Evolutionary conservation across 2,329 filamentous ascomycete species (phyloP).

Genomic region (Sclerotinia minor): DNA sequence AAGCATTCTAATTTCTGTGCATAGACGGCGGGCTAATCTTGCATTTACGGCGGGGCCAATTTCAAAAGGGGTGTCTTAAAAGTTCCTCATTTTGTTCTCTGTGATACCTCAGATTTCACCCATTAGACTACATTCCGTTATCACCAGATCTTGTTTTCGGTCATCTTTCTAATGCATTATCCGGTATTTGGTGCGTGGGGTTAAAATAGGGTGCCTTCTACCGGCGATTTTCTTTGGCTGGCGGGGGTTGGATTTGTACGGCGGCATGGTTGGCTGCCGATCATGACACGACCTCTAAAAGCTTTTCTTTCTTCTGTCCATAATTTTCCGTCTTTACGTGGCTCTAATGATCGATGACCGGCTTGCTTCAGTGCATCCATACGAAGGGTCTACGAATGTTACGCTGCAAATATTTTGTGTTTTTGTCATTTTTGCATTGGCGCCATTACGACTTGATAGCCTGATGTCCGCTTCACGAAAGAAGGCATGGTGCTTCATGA

Average conservation of each 20-base stretch:
- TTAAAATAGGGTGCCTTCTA: constrained; percentile 40
- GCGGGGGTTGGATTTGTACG: constrained; percentile 33
- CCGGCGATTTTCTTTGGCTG: constrained; percentile 37
- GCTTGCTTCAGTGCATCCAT: constrained; percentile 21
- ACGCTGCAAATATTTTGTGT: constrained; percentile 9
- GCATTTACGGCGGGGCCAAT: constrained; percentile 47
- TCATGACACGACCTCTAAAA: constrained; percentile 23
- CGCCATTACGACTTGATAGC: constrained; percentile 13
- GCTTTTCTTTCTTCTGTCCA: constrained; percentile 24
- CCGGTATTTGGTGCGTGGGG: constrained; percentile 36
- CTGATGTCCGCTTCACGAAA: neutral
- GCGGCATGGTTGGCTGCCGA: constrained; percentile 1
- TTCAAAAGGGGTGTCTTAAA: constrained; percentile 47
- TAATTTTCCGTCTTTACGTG: constrained; percentile 23
- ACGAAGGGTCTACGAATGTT: constrained; percentile 25
- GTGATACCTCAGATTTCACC: constrained; percentile 48
- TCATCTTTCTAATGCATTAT: constrained; percentile 37
- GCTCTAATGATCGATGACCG: constrained; percentile 23
- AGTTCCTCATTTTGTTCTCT: constrained; percentile 46
- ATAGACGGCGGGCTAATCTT: constrained; percentile 48
- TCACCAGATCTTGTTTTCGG: constrained; percentile 39
- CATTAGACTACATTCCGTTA: constrained; percentile 42
- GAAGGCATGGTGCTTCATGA: constrained; percentile 20
- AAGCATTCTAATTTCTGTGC: constrained; percentile 47
- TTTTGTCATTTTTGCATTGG: constrained; percentile 20